phyloP scores from a whole-genome alignment of 371 early-diverging fungal genomes.

The Mortierella sp. region DNA sequence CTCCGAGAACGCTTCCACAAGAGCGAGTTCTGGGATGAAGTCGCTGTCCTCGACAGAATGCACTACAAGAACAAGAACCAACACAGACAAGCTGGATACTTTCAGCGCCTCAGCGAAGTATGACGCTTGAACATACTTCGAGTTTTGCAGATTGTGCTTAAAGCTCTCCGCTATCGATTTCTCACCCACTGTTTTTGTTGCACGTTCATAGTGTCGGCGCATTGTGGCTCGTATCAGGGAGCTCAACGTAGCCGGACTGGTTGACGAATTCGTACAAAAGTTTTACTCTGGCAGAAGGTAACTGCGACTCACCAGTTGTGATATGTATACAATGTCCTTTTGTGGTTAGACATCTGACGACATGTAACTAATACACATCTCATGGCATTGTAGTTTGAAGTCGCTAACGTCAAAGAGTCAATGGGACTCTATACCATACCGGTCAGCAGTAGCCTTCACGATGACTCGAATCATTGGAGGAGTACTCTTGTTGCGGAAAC shows the following conservation, averaged over 20 bases:
- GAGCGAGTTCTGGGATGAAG: slow-evolving; percentile 60
- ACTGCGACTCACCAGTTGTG: not conserved
- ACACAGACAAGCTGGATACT: slow-evolving; percentile 58
- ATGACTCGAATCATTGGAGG: slow-evolving; percentile 43
- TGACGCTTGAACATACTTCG: not conserved
- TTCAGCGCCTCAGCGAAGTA: slow-evolving; percentile 60
- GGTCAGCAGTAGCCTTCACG: slow-evolving; percentile 39
- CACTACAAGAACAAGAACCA: slow-evolving; percentile 66
- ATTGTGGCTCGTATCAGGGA: slow-evolving; percentile 40
- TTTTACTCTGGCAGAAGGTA: slow-evolving; percentile 49
- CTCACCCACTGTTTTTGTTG: not conserved
- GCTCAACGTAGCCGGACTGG: slow-evolving; percentile 32
- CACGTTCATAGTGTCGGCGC: slow-evolving; percentile 41
- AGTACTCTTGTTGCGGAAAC: slow-evolving; percentile 29
- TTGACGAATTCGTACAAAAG: slow-evolving; percentile 36
- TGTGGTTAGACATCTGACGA: not conserved
- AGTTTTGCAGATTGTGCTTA: not conserved
- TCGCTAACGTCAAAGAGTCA: slow-evolving; percentile 18
- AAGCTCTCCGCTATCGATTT: not conserved
- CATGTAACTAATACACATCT: too few species aligned
- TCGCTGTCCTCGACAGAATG: slow-evolving; percentile 54
- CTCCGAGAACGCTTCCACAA: slow-evolving; percentile 53
- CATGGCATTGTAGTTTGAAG: slow-evolving; percentile 24
- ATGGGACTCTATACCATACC: slow-evolving; percentile 53
- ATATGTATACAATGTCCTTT: not conserved